Percentiles rank a stretch among this genome's conserved stretches.
phyloP scores from a whole-genome alignment of 2,329 filamentous ascomycete genomes.

The Penicillium sp. region DNA sequence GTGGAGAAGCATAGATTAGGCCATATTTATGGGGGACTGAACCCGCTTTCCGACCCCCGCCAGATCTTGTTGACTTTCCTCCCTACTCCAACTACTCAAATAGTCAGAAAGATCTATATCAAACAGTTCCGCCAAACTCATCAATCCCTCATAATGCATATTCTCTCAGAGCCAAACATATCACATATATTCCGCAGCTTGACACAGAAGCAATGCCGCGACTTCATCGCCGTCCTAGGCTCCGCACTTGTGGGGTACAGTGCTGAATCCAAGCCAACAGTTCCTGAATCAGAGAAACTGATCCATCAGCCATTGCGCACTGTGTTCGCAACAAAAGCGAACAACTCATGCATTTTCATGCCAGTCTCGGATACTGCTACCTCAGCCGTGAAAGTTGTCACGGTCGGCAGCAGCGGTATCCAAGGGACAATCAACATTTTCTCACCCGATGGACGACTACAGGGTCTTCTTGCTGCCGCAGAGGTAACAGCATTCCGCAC shows the following conservation, averaged over 20 bases:
- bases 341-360: slow-evolving; percentile 69
- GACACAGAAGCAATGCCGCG: slow-evolving; percentile 32
- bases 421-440: slow-evolving; percentile 71
- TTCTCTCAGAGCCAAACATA: slow-evolving; percentile 36
- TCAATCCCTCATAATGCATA: slow-evolving; percentile 29
- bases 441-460: slow-evolving; percentile 59
- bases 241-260: slow-evolving; percentile 35
- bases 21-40: not conserved
- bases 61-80: not conserved
- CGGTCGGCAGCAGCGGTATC: slow-evolving; percentile 49
- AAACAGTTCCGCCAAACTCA: not conserved
- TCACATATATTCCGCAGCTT: slow-evolving; percentile 34
- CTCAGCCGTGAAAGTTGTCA: slow-evolving; percentile 72
- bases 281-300: slow-evolving; percentile 24
- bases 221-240: slow-evolving; percentile 38
- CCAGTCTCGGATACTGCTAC: slow-evolving; percentile 64
- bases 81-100: not conserved
- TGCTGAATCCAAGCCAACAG: slow-evolving; percentile 25
- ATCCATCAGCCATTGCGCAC: slow-evolving; percentile 48
- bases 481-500: slow-evolving; percentile 80
- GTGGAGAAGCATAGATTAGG: not conserved
- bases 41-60: not conserved
- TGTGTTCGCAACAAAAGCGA: slow-evolving; percentile 39
- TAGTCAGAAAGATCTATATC: not conserved
- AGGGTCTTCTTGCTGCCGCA: slow-evolving; percentile 70